Base-by-base conservation (phyloP, 805 yeast species). In the Candida alai region DNA sequence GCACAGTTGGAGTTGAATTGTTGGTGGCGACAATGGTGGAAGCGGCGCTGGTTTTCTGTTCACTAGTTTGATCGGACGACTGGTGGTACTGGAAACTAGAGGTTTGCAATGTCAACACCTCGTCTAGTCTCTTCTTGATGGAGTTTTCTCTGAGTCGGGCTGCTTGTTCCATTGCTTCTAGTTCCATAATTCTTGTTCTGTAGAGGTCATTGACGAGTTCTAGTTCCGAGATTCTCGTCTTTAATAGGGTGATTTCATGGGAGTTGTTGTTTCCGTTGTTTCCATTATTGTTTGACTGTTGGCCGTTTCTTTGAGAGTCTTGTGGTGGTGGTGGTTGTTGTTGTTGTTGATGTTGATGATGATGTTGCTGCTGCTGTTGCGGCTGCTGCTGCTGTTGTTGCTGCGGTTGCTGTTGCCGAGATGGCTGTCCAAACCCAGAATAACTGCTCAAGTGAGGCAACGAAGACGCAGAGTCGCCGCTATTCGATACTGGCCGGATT, bases 141-240 rank as follows among this genome's bases (percentile, higher is more conserved):
- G 74, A 56, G 24, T 48, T 51, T 44, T 73, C 78, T 35, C 78
- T 57, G 36, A 70, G 63, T 40, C 76, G 66, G 0, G 76, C 70
- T 5, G 78, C 79, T 38, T 60, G 68, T 48, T 75, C 80, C 73
- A 70, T 64, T 14, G 77, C 78, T 60, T 90, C 96, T 43, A 90
- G 67, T 52, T 90, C 96, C 55, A 74, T 67, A 28, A 90, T 85
- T 45, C 95, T 75, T 5, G 90, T 76, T 47, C 85, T 76, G 64
- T 87, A 85, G 39, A 90, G 63, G 53, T 89, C 97, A 49, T 88
- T 89, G 25, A 90, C 95, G 27, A 89, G 68, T 55, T 90, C 97
- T 41, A 90, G 70, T 55, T 90, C 97, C 9, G 84, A 76, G 15
- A 89, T 85, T 39, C 94, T 70, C 0, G 96, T 85, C 43, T 77